phyloP scores from a whole-genome alignment of 1,284 basidiomycete species.

The Cryptococcus depauperatus region DNA sequence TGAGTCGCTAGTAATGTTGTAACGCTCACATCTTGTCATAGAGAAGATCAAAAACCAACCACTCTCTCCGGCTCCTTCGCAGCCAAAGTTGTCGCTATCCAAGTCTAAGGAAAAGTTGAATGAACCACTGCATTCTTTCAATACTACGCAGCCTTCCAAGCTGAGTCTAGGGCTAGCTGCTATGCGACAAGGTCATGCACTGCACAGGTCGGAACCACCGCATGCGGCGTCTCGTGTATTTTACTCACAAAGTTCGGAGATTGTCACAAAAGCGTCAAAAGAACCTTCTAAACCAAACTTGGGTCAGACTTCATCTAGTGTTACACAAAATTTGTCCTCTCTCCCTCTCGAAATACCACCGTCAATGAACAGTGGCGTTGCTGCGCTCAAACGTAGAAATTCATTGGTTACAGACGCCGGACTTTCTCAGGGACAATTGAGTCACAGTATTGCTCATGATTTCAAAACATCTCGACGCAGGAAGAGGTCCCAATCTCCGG shows the following conservation, averaged over 20 bases:
- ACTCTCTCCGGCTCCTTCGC: neutral
- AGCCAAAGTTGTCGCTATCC: neutral
- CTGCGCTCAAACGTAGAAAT: neutral
- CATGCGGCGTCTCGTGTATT: neutral
- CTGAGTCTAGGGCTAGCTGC: neutral
- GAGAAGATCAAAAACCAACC: neutral
- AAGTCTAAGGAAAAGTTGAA: too few relatives aligned
- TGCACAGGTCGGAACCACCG: neutral
- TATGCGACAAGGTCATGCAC: neutral
- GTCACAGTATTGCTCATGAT: neutral
- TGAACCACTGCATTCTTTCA: too few relatives aligned
- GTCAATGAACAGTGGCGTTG: neutral
- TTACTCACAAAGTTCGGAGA: neutral
- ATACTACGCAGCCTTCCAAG: neutral
- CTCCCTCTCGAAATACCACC: neutral
- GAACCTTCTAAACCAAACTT: neutral
- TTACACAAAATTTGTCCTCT: neutral
- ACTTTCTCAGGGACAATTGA: neutral
- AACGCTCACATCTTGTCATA: neutral
- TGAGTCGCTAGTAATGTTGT: neutral
- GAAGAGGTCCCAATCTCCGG: neutral
- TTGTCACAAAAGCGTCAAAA: neutral
- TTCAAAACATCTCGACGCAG: neutral
- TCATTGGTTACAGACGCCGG: neutral
- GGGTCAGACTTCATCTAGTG: neutral